Evolutionary conservation across 2,329 filamentous ascomycete genomes (phyloP).

Genomic region (Exophiala xenobiotica): DNA sequence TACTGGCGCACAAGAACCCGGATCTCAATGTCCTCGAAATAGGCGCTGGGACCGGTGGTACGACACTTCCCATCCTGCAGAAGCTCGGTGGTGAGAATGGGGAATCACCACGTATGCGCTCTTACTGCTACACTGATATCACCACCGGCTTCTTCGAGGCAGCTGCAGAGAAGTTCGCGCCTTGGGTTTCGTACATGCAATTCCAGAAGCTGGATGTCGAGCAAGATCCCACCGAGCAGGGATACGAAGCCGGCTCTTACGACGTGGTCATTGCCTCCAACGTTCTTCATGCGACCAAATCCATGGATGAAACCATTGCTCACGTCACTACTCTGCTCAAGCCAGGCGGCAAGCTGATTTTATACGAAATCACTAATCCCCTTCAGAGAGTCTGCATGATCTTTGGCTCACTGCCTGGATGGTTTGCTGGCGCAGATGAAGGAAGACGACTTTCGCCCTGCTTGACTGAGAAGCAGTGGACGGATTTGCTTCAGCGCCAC

Average conservation of each 20-base stretch:
- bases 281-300: constrained; percentile 35
- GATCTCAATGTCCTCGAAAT: constrained; percentile 29
- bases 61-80: constrained; percentile 26
- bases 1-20: constrained; percentile 16
- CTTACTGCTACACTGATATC: constrained; percentile 15
- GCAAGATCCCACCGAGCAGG: constrained; percentile 2
- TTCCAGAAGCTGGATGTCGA: constrained; percentile 13
- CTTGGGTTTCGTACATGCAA: constrained; percentile 5
- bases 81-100: constrained; percentile 15
- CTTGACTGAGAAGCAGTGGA: constrained; percentile 27
- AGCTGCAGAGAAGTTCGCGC: constrained; percentile 4
- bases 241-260: constrained; percentile 27
- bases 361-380: constrained; percentile 28
- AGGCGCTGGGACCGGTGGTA: constrained; percentile 35
- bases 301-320: constrained; percentile 31
- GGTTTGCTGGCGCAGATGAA: constrained; percentile 38
- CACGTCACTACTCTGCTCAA: constrained; percentile 34
- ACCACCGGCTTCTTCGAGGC: constrained; percentile 10
- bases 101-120: neutral
- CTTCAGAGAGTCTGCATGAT: constrained; percentile 26
- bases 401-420: constrained; percentile 40
- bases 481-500: constrained; percentile 25
- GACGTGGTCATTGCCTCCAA: constrained; percentile 36
- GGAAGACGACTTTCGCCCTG: constrained; percentile 26
- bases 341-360: constrained; percentile 33